These are phyloP conservation scores for Pythium insidiosum DNA, from an alignment of 352 stramenopile genomes.

Conservation along the genomic window DNA sequence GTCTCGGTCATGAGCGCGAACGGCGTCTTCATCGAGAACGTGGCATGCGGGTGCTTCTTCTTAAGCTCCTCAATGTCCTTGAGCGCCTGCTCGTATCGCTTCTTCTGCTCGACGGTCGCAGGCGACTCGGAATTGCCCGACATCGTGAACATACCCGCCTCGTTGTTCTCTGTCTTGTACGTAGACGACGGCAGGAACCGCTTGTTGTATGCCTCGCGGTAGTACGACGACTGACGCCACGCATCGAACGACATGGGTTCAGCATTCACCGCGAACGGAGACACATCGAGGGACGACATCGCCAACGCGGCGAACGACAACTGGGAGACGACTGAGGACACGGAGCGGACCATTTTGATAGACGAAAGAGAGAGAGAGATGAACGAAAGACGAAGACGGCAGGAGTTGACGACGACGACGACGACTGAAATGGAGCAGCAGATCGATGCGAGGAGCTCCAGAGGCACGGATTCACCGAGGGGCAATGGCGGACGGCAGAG, in stretches of 20 bases:
- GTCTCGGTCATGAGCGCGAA: slow-evolving; percentile 49
- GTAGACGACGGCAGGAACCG: slow-evolving; percentile 9
- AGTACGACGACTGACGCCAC: slow-evolving; percentile 16
- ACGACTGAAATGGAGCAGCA: background rate
- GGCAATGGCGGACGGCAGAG: too few relatives aligned
- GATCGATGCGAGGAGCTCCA: too few relatives aligned
- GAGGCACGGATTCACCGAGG: too few relatives aligned
- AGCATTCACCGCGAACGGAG: slow-evolving; percentile 2
- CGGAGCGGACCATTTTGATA: background rate
- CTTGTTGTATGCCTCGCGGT: slow-evolving; percentile 18
- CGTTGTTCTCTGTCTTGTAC: slow-evolving; percentile 7
- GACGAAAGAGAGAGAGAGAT: background rate
- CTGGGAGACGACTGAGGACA: slow-evolving; percentile 1
- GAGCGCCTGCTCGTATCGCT: slow-evolving; percentile 38
- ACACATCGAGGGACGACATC: slow-evolving; percentile 7
- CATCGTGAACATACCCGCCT: slow-evolving; percentile 20
- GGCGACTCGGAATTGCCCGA: slow-evolving; percentile 2
- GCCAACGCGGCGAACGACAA: background rate
- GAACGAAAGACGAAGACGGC: background rate
- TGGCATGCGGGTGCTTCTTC: slow-evolving; percentile 36
- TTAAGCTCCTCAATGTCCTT: slow-evolving; percentile 28
- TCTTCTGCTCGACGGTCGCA: slow-evolving; percentile 25
- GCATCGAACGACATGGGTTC: slow-evolving; percentile 5
- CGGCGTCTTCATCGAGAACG: slow-evolving; percentile 48
- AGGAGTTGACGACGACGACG: background rate